Evolutionary conservation across 257 asterid genomes (phyloP), one percentile per base, ranked within the genome.

Genomic region (Craterostigma plantagineum): DNA sequence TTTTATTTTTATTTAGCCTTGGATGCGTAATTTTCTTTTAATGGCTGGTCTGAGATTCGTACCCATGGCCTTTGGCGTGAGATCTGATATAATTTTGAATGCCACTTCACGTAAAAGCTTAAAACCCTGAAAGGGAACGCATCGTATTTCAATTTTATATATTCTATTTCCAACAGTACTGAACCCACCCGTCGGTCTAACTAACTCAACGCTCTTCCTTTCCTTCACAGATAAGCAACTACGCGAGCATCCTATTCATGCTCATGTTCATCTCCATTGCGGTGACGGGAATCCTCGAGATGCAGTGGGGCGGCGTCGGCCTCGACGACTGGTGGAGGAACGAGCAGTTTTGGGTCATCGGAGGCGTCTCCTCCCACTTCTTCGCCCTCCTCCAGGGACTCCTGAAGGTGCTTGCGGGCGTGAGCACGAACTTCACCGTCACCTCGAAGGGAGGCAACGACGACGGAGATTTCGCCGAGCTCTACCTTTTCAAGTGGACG

Each of bases 251-350:
- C 49, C 80, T 80, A 66, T 85, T 80, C 90, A 85, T 85, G 1
- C 76, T 93, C 23, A 87, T 85, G 38, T 80, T 85, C 59, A 80
- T 85, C 33, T 85, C 96, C 1, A 80, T 85, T 48, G 74, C 77
- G 40, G 53, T 75, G 7, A 85, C 96, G 18, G 96, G 92, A 18
- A 85, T 80, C 18, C 84, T 80, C 10, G 96, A 85, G 70, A 76
- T 80, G 56, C 53, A 92, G 47, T 85, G 96, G 96, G 77, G 96
- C 46, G 92, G 94, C 14, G 96, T 80, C 12, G 73, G 92, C 80
- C 77, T 85, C 12, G 96, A 85, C 70, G 96, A 80, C 58, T 85
- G 96, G 96, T 77, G 96, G 96, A n/a, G n/a, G 64, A 85, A 85
- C 34, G 96, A 85, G 59, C 96, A 85, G 40, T 85, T 85, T 56